Evolutionary conservation across 2,329 filamentous ascomycete species (phyloP).

Genomic region (Cordyceps pruinosa): DNA sequence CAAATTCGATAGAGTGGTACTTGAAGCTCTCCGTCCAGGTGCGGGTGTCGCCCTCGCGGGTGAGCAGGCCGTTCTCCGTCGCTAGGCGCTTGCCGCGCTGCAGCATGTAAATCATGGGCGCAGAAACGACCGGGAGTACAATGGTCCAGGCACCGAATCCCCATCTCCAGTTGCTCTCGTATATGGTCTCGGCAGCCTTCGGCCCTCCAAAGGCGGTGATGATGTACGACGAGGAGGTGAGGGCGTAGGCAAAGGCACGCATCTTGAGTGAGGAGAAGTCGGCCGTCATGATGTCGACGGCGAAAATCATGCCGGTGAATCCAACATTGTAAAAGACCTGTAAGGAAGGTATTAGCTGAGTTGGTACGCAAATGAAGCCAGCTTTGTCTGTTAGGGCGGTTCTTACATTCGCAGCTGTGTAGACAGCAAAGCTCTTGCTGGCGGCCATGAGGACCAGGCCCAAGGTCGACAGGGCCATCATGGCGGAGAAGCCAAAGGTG

Average conservation of each 20-base stretch:
- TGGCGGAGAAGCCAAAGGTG: conserved; percentile 28
- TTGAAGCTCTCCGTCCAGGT: conserved; percentile 35
- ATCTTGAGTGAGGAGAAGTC: conserved; percentile 26
- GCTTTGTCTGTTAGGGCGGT: background rate
- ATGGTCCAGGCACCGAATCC: conserved; percentile 51
- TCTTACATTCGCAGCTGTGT: conserved; percentile 20
- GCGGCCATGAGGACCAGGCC: conserved; percentile 51
- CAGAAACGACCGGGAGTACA: conserved; percentile 41
- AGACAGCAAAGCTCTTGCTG: conserved; percentile 44
- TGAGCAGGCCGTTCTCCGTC: conserved; percentile 16
- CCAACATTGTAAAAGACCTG: conserved; percentile 55
- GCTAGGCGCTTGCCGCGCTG: conserved; percentile 18
- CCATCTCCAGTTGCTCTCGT: conserved; percentile 24
- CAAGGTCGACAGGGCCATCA: conserved; percentile 29
- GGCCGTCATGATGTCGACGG: conserved; percentile 25
- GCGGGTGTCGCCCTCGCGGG: conserved; percentile 25
- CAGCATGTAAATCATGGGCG: conserved; percentile 20
- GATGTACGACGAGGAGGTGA: conserved; percentile 29
- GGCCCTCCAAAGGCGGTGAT: conserved; percentile 28
- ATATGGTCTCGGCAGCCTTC: conserved; percentile 21
- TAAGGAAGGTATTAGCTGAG: conserved; percentile 13
- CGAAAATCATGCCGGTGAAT: conserved; percentile 23
- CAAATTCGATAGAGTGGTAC: conserved; percentile 21
- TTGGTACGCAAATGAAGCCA: background rate
- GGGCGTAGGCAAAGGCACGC: conserved; percentile 26